Percentiles rank a stretch among this genome's conserved stretches.
Evolutionary conservation across 2,329 filamentous ascomycete genomes (phyloP).

Genomic region (Hypoxylon sp.): DNA sequence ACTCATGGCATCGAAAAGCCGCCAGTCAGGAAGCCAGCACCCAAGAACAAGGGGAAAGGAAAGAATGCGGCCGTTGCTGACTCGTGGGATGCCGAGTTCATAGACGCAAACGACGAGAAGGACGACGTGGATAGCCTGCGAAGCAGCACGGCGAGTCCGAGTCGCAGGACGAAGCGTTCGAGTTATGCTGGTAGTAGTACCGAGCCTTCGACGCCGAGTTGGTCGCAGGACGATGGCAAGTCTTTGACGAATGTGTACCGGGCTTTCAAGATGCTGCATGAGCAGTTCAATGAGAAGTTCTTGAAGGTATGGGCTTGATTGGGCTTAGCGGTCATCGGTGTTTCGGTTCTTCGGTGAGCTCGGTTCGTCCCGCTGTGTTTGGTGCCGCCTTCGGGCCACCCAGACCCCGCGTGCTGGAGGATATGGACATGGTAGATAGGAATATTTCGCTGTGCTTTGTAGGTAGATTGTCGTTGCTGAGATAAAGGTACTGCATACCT

Average conservation of each 20-base stretch:
- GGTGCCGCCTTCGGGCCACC: no score
- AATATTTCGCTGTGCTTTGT: no score
- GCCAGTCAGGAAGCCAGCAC: constrained; percentile 15
- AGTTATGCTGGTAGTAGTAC: background rate
- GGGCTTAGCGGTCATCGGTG: background rate
- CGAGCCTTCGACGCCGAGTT: constrained; percentile 12
- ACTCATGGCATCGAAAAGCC: constrained; percentile 53
- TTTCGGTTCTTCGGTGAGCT: background rate
- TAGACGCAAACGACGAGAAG: constrained; percentile 53
- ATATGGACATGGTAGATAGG: no score
- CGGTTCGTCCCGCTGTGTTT: background rate
- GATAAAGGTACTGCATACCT: background rate
- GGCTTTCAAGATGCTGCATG: constrained; percentile 70
- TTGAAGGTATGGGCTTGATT: constrained; percentile 70
- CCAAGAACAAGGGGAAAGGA: constrained; percentile 52
- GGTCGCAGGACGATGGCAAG: constrained; percentile 57
- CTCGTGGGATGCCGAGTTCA: constrained; percentile 63
- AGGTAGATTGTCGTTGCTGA: background rate
- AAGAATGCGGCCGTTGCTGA: constrained; percentile 64
- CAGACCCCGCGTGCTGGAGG: no score
- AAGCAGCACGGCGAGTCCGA: background rate
- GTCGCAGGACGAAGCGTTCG: background rate
- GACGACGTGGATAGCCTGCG: constrained; percentile 52
- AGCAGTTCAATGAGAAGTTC: constrained; percentile 76
- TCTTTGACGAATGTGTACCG: constrained; percentile 70